Percentiles rank a stretch among this genome's conserved stretches.
Conservation (phyloP, 1,284 basidiomycete species). For the Melampsora larici-populina region DNA sequence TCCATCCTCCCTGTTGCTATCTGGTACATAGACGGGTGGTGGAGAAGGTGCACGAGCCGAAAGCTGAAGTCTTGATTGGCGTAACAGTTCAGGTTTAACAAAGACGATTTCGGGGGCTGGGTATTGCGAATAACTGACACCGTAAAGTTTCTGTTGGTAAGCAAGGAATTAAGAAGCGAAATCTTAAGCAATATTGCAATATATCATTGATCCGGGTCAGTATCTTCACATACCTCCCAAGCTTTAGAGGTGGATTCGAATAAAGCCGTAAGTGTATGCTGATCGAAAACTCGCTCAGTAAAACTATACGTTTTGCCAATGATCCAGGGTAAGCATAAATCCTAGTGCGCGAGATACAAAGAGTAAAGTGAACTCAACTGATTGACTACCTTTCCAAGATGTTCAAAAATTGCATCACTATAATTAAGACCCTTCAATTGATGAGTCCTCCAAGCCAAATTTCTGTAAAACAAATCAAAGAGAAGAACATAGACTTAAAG, state of each 20-base stretch:
- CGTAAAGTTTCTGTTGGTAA: not conserved
- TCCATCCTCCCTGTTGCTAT: not conserved
- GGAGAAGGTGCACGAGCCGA: no score
- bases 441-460: constrained; percentile 55
- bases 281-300: not conserved
- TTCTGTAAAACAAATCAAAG: constrained; percentile 26
- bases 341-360: not conserved
- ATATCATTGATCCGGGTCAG: not conserved
- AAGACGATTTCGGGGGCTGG: not conserved
- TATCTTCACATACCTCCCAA: not conserved
- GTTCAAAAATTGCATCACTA: constrained; percentile 46
- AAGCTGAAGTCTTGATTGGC: not conserved
- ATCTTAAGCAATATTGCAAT: not conserved
- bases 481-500: not conserved
- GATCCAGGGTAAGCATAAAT: no score
- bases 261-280: not conserved
- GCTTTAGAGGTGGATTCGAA: not conserved
- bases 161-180: not conserved
- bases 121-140: not conserved
- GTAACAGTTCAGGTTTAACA: not conserved
- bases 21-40: not conserved
- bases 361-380: constrained; percentile 42
- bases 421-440: constrained; percentile 51
- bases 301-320: not conserved
- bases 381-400: constrained; percentile 47